Evolutionary conservation across 2,329 filamentous ascomycete genomes (phyloP), one percentile per base, ranked within the genome.

Genomic region (Bipolaris bicolor): DNA sequence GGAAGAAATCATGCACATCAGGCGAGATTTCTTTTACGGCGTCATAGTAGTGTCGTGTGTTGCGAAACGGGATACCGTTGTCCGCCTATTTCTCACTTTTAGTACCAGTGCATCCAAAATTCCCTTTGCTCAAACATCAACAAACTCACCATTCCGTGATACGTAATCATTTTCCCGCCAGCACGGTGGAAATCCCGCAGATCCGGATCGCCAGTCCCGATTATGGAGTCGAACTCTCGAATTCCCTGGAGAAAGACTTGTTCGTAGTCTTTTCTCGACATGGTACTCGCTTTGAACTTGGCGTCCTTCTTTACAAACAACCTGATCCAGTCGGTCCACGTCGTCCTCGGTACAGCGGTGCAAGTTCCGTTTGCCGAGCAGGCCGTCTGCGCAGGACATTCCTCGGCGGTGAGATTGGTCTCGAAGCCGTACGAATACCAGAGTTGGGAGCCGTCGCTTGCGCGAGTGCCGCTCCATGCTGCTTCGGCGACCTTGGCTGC

Each of bases 81-180:
- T 50, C 40, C 16, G 47, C 52, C 52, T 50, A 15, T 29, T 29
- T 29, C 26, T 29, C 9, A 29, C 9, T 1, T 1, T 29, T 29
- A 29, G 9, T 29, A 29, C 7, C 9, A 9, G 9, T 7, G 9
- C 9, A 29, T 10, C 9, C 9, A 7, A 26, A 2, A 26, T 26
- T 7, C 7, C 7, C 3, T 20, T 26, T 26, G 24, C 24, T 26
- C 1, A 26, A 26, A 26, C 24, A 26, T 26, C 7, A 7, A 26
- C 6, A 7, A 26, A 26, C 24, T 37, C 33, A 55, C 55, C 43
- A 65, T 24, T 7, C 70, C 69, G 39, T 73, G 69, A 31, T 52
- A 73, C 24, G 59, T 68, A 4, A 71, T 60, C 29, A 73, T 57
- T 34, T 70, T 73, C 7, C 62, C 66, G 2, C 68, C 68, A 2